A percentile compares a stretch with the other conserved stretches of the same genome.
These are phyloP conservation scores for Aspergillus cristatus DNA, from an alignment of 495 filamentous ascomycete genomes.

Conservation along the genomic window DNA sequence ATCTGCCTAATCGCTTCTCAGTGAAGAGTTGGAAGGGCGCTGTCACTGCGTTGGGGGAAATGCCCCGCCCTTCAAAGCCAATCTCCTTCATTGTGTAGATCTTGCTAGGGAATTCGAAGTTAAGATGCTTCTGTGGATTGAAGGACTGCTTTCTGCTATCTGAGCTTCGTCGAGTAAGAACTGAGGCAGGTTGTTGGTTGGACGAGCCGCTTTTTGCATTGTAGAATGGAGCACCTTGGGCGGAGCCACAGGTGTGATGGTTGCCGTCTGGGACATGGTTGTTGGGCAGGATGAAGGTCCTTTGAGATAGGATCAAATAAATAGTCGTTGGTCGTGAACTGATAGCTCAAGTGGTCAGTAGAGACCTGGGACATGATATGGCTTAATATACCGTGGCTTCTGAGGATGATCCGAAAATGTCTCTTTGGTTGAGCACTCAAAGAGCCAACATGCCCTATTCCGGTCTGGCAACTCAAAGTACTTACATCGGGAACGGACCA, in stretches of 20 bases:
- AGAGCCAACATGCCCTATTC: too few species aligned
- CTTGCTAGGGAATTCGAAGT: conserved; percentile 29
- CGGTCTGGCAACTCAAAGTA: too few species aligned
- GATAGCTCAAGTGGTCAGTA: not conserved
- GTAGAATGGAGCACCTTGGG: conserved; percentile 7
- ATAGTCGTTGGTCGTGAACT: not conserved
- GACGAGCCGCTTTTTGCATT: conserved; percentile 12
- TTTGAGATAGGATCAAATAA: not conserved
- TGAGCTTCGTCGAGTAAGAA: conserved; percentile 8
- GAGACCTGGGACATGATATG: not conserved
- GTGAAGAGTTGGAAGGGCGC: conserved; percentile 65
- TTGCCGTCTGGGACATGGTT: not conserved
- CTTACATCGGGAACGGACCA: too few species aligned
- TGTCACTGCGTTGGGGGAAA: conserved; percentile 58
- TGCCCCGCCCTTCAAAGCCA: conserved; percentile 42
- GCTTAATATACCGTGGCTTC: conserved; percentile 3
- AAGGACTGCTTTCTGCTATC: conserved; percentile 17
- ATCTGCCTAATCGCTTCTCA: conserved; percentile 53
- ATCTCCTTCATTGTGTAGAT: conserved; percentile 50
- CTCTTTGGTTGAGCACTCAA: too few species aligned
- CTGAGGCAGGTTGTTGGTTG: conserved; percentile 8
- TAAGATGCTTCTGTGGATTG: conserved; percentile 43
- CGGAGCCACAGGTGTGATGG: not conserved
- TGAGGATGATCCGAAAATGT: too few species aligned
- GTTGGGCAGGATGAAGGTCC: too few species aligned